These are phyloP conservation scores for Bipolaris cookei DNA, from an alignment of 2,329 filamentous ascomycete genomes.

Conservation along the genomic window DNA sequence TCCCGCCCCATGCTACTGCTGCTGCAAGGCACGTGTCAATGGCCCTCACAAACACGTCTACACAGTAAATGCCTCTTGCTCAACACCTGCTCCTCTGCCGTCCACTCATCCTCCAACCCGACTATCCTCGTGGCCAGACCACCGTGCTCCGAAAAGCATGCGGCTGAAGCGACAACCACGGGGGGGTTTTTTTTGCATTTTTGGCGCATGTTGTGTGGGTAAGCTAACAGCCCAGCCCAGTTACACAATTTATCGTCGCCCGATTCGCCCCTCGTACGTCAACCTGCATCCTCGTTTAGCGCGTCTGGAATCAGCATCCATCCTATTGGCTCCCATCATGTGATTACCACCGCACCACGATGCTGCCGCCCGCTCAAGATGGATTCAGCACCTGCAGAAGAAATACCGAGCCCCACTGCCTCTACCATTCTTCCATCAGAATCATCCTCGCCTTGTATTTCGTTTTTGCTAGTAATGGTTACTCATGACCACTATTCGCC, in stretches of 20 bases:
- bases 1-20: conserved; percentile 20
- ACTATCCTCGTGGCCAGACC: not conserved
- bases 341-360: conserved; percentile 13
- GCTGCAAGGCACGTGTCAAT: conserved; percentile 36
- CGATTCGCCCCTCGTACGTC: conserved; percentile 32
- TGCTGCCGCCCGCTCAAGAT: conserved; percentile 6
- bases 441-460: not conserved
- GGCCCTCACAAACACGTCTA: not conserved
- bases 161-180: conserved; percentile 29
- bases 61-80: not conserved
- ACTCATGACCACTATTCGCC: not conserved
- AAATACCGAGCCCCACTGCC: not conserved
- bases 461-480: not conserved
- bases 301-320: conserved; percentile 10
- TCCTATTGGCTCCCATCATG: conserved; percentile 26
- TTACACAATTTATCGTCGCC: conserved; percentile 8
- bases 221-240: conserved; percentile 21
- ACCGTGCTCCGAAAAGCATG: not conserved
- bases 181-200: conserved; percentile 20
- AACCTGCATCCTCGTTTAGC: conserved; percentile 31
- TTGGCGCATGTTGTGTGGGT: conserved; percentile 22
- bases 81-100: conserved; percentile 12
- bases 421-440: not conserved
- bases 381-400: not conserved
- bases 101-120: conserved; percentile 9